Evolutionary conservation across 345 rosid species (phyloP).

Genomic region (Ailanthus altissimus): DNA sequence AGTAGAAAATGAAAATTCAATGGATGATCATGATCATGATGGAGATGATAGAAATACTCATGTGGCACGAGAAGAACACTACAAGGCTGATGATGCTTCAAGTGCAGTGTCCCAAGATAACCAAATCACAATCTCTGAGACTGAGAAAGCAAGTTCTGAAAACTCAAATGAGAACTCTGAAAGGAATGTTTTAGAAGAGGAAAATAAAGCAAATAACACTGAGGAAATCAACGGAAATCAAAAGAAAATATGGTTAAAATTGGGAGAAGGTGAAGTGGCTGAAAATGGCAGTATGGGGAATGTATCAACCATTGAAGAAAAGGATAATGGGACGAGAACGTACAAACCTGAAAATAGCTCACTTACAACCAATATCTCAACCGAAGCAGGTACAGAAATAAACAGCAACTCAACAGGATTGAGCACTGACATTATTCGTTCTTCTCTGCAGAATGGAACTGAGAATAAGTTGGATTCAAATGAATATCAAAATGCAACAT

Average conservation of each 20-base stretch:
- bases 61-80: conserved; percentile 83
- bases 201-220: conserved; percentile 20
- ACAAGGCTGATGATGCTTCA: conserved; percentile 93
- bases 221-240: conserved; percentile 27
- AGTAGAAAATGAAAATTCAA: conserved; percentile 34
- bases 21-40: conserved; percentile 41
- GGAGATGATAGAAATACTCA: conserved; percentile 41
- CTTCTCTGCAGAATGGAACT: conserved; percentile 42
- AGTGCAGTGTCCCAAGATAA: conserved; percentile 90
- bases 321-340: conserved; percentile 24
- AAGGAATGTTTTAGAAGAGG: conserved; percentile 26
- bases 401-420: conserved; percentile 27
- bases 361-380: conserved; percentile 21
- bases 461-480: conserved; percentile 11
- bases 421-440: conserved; percentile 29
- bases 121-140: conserved; percentile 38
- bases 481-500: conserved; percentile 34
- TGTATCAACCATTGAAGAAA: conserved; percentile 36
- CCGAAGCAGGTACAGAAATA: conserved; percentile 37
- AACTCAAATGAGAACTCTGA: conserved; percentile 38
- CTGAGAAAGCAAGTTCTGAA: conserved; percentile 38
- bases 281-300: conserved; percentile 20
- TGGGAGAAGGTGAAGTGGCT: conserved; percentile 29
- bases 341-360: conserved; percentile 21
- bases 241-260: conserved; percentile 31